Evolutionary conservation across 495 filamentous ascomycete genomes (phyloP), one percentile per base, ranked within the genome.

Genomic region (Bombardia bombarda): DNA sequence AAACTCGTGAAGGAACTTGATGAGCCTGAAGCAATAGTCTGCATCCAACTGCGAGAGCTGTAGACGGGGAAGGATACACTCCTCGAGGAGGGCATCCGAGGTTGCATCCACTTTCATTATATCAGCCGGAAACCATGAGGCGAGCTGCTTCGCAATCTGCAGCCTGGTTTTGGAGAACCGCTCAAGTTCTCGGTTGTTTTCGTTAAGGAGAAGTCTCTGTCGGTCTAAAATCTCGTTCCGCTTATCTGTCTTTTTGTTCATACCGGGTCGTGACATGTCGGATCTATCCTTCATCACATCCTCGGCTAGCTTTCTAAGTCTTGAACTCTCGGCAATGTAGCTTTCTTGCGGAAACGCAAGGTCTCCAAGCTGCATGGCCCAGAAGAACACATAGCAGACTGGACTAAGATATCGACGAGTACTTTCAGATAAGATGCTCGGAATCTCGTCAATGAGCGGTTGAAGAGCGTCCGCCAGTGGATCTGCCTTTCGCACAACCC

Each of bases 351-450:
- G 84, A 31, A 86, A 75, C 28, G 78, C 70, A 23, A 99, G 67
- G 58, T 97, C 92, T 19, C 82, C 78, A 12, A 89, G 75, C 18
- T 86, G 78, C 13, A 95, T 72, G 36, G 88, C 82, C 93, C 93
- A 99, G 69, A 99, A 99, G 3, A 86, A 85, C 22, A 86, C 80
- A 56, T 87, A 95, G 58, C 95, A 93, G 24, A 79, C 72, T 2
- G 83, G 67, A 34, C 78, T 89, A 32, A 95, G 65, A 8, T 73
- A 68, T 16, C 77, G 70, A 75, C 82, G 87, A 1, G 75, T 74
- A 17, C 78, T 70, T 7, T 69, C 50, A 3, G 86, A 76, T n/a
- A 90, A 51, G 1, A 74, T 63, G 3, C 64, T 67, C 42, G 74
- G 72, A 17, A 95, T 70, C 36, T 79, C 65, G 12, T 83, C 73